Conservation (phyloP, 352 stramenopile genomes). For the Phytophthora sansomeana region DNA sequence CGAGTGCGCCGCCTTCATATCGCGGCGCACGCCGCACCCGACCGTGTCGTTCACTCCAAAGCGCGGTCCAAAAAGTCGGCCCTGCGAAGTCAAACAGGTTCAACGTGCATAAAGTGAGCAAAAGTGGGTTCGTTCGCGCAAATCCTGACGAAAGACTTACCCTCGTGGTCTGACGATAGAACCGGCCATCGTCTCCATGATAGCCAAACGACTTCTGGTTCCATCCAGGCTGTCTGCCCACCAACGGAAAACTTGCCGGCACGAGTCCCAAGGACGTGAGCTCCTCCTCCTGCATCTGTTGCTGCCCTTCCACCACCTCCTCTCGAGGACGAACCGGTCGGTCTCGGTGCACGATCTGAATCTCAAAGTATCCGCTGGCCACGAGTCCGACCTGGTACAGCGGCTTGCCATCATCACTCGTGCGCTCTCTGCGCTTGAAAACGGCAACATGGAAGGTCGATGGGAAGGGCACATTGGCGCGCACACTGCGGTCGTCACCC, state of each 20-base stretch:
- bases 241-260: conserved; percentile 53
- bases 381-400: conserved; percentile 64
- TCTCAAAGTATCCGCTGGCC: conserved; percentile 81
- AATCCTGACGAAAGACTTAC: conserved; percentile 34
- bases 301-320: no score
- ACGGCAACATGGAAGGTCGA: conserved; percentile 63
- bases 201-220: conserved; percentile 74
- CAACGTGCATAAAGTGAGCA: conserved; percentile 5
- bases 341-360: conserved; percentile 57
- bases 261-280: conserved; percentile 73
- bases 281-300: conserved; percentile 23
- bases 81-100: conserved; percentile 35
- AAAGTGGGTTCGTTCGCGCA: not conserved
- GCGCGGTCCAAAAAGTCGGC: conserved; percentile 57
- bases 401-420: conserved; percentile 7
- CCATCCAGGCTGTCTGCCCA: conserved; percentile 78
- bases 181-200: conserved; percentile 79
- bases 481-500: conserved; percentile 74
- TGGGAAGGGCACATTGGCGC: conserved; percentile 78
- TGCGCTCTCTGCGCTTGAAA: conserved; percentile 41
- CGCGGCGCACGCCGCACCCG: conserved; percentile 73
- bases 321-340: conserved; percentile 1
- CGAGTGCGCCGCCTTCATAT: conserved; percentile 42
- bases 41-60: conserved; percentile 77
- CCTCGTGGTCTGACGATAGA: conserved; percentile 62